Evolutionary conservation across 805 yeast genomes (phyloP).

Genomic region (Kodamaea fukazawae): DNA sequence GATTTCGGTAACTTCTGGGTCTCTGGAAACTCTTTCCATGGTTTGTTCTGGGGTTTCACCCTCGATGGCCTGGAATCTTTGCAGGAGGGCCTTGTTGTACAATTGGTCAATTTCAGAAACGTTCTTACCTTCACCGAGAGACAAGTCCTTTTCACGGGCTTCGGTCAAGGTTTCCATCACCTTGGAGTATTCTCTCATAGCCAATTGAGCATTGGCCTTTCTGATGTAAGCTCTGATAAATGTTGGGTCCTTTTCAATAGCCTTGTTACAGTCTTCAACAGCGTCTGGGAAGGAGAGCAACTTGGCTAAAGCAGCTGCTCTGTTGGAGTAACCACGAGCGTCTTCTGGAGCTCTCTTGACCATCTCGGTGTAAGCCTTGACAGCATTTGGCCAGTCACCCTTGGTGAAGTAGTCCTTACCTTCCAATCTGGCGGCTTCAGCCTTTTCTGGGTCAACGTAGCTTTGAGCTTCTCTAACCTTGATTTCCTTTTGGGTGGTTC

Average conservation of each 20-base stretch:
- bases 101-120: slow-evolving; percentile 79
- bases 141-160: slow-evolving; percentile 75
- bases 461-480: slow-evolving; percentile 74
- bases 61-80: slow-evolving; percentile 77
- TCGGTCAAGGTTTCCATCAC: slow-evolving; percentile 76
- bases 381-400: slow-evolving; percentile 96
- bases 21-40: slow-evolving; percentile 82
- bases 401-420: slow-evolving; percentile 88
- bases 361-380: slow-evolving; percentile 92
- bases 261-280: slow-evolving; percentile 84
- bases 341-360: slow-evolving; percentile 95
- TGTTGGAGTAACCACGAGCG: slow-evolving; percentile 94
- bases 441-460: slow-evolving; percentile 85
- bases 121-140: slow-evolving; percentile 54
- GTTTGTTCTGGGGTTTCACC: slow-evolving; percentile 95
- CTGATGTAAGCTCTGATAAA: slow-evolving; percentile 95
- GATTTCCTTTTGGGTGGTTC: slow-evolving; percentile 81
- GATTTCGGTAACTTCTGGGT: slow-evolving; percentile 90
- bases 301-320: slow-evolving; percentile 96
- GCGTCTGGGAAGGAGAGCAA: slow-evolving; percentile 97
- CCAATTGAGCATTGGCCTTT: slow-evolving; percentile 91
- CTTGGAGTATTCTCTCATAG: slow-evolving; percentile 80
- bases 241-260: slow-evolving; percentile 81
- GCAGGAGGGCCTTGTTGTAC: slow-evolving; percentile 69
- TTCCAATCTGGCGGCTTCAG: slow-evolving; percentile 89